Base-by-base conservation (phyloP, 768 basidiomycete genomes). In the Suillus spraguei region DNA sequence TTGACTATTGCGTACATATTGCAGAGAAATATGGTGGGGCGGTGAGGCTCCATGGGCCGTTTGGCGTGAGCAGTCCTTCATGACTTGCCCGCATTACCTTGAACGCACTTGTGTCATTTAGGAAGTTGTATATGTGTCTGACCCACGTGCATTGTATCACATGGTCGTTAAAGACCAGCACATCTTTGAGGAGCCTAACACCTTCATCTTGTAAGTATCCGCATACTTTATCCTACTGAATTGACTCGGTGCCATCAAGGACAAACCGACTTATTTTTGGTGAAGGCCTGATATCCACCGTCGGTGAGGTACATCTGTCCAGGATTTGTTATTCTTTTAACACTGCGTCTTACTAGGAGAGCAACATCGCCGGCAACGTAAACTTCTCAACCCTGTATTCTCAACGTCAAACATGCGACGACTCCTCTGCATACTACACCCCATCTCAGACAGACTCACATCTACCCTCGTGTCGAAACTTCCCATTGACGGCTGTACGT, bases 131-230 rank as follows among this genome's bases (percentile, higher is more conserved):
- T 5, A 83, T 82, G 74, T 85, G 74, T 55, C 68, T 52, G 85
- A 86, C 66, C 82, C 84, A 3, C 71, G 69, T 9, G 84, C 85
- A 4, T 67, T 85, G n/a, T 80, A 83, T 41, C 78, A 74, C 38
- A 82, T 85, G 41, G 66, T 83, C 16, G 59, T 80, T 7, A 84
- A 82, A 66, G 84, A 85, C 41, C 81, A 81, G 65, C 76, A 81
- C 46, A 74, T 79, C 6, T 85, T 79, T 60, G 84, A 86, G 62
- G 83, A 83, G 62, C 79, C 81, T 0, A 63, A 74, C 0, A 75
- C 77, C 0, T 82, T 83, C 65, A 72, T 81, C 20, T 79, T 79
- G 85, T 85, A 62, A 54, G 79, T 70, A 9, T 22, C 2, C 39
- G 20, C 16, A 28, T 32, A 6, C 24, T 55, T 41, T 41, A 24